Percentiles rank a stretch among this genome's conserved stretches.
Evolutionary conservation across 768 basidiomycete genomes (phyloP).

Genomic region (Mycena olivaceomarginata): DNA sequence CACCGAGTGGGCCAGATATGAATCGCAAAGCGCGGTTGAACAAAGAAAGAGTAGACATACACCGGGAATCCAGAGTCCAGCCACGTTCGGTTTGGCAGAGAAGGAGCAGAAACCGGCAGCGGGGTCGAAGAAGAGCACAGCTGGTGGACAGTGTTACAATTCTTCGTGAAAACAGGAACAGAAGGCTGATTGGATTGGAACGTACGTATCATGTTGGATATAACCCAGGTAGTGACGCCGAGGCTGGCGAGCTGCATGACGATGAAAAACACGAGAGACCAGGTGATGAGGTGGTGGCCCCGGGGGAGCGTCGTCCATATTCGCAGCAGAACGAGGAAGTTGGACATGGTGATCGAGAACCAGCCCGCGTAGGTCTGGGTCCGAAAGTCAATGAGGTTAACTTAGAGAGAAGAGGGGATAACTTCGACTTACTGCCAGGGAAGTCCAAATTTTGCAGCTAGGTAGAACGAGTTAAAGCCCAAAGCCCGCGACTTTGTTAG

Average conservation of each 20-base stretch:
- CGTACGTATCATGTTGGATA: slow-evolving; percentile 49
- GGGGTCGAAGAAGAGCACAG: slow-evolving; percentile 32
- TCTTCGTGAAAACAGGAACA: background rate
- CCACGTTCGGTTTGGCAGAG: slow-evolving; percentile 43
- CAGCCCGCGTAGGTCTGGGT: slow-evolving; percentile 18
- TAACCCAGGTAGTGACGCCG: slow-evolving; percentile 43
- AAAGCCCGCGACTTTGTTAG: background rate
- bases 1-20: too few relatives aligned
- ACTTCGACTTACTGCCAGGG: background rate
- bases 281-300: slow-evolving; percentile 41
- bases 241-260: slow-evolving; percentile 47
- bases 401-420: background rate
- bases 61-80: slow-evolving; percentile 54
- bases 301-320: slow-evolving; percentile 56
- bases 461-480: background rate
- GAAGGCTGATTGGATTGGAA: background rate
- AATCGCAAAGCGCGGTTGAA: too few relatives aligned
- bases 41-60: slow-evolving; percentile 28
- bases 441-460: slow-evolving; percentile 34
- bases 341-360: slow-evolving; percentile 31
- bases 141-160: background rate
- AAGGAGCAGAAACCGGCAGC: slow-evolving; percentile 47
- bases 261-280: slow-evolving; percentile 49
- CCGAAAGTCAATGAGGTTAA: background rate
- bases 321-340: slow-evolving; percentile 54